Percentiles rank a stretch among this genome's conserved stretches.
Evolutionary conservation across 805 yeast species (phyloP).

Genomic region (Zygosaccharomyces siamensis): DNA sequence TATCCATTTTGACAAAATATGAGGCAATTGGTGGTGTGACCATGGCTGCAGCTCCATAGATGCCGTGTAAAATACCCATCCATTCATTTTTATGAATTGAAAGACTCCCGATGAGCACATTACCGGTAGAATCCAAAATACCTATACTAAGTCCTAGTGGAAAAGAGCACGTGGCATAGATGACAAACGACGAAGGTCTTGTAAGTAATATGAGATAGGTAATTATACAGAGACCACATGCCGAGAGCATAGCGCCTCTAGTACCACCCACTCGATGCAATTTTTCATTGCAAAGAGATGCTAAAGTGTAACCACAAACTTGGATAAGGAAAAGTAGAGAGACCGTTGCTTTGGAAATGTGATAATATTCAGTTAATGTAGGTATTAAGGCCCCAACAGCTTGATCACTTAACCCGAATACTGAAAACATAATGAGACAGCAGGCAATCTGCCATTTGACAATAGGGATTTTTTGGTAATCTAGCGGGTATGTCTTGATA

Average conservation of each 20-base stretch:
- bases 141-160: slow-evolving; percentile 37
- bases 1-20: slow-evolving; percentile 29
- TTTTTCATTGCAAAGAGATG: slow-evolving; percentile 30
- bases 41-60: slow-evolving; percentile 70
- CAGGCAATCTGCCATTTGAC: slow-evolving; percentile 30
- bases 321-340: slow-evolving; percentile 32
- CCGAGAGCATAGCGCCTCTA: slow-evolving; percentile 28
- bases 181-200: slow-evolving; percentile 24
- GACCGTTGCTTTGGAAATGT: slow-evolving; percentile 24
- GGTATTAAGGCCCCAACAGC: slow-evolving; percentile 35
- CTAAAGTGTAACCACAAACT: slow-evolving; percentile 30
- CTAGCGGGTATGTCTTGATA: slow-evolving; percentile 26
- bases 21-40: slow-evolving; percentile 63
- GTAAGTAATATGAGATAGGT: slow-evolving; percentile 20
- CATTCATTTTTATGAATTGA: slow-evolving; percentile 48
- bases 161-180: slow-evolving; percentile 25
- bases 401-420: slow-evolving; percentile 35
- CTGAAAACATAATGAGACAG: slow-evolving; percentile 28
- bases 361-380: slow-evolving; percentile 26
- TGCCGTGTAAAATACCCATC: slow-evolving; percentile 61
- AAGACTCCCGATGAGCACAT: slow-evolving; percentile 32
- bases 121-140: slow-evolving; percentile 32
- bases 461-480: slow-evolving; percentile 25
- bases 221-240: slow-evolving; percentile 19
- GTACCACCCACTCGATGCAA: slow-evolving; percentile 27